Percentiles rank a stretch among this genome's conserved stretches.
phyloP scores from a whole-genome alignment of 106 monocot species.

The Acorus gramineus region DNA sequence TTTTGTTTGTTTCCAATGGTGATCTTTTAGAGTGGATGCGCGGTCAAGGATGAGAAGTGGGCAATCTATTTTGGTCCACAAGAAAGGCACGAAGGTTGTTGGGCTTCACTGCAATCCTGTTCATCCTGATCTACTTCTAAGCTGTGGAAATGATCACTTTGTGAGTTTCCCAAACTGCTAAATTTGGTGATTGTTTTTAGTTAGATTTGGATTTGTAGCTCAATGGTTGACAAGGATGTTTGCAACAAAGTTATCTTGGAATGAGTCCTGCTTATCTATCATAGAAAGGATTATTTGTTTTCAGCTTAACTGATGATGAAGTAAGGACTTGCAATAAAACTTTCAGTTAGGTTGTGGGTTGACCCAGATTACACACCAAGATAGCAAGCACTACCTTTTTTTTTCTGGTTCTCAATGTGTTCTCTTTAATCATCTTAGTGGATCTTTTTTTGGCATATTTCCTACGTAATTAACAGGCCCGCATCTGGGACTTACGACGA shows the following conservation, averaged over 20 bases:
- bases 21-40: slow-evolving; percentile 45
- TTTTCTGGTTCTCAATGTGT: not conserved
- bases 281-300: no score
- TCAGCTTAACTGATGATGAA: no score
- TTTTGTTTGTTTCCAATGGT: not conserved
- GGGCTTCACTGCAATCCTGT: slow-evolving; percentile 87
- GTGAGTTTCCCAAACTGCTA: slow-evolving; percentile 32
- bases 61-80: slow-evolving; percentile 61
- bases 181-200: not conserved
- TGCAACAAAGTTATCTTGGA: no score
- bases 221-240: not conserved
- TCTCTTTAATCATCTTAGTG: not conserved
- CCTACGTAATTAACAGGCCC: slow-evolving; percentile 33
- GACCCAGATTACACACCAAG: no score
- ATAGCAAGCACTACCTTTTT: no score
- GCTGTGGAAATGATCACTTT: slow-evolving; percentile 95
- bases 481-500: slow-evolving; percentile 78
- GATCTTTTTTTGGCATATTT: no score
- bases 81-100: slow-evolving; percentile 78
- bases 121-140: slow-evolving; percentile 74
- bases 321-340: no score
- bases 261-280: no score
- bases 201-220: not conserved
- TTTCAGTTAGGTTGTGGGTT: no score
- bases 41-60: slow-evolving; percentile 38